Conservation (phyloP, 1,139 yeast species). For the Protomyces macrosporus region DNA sequence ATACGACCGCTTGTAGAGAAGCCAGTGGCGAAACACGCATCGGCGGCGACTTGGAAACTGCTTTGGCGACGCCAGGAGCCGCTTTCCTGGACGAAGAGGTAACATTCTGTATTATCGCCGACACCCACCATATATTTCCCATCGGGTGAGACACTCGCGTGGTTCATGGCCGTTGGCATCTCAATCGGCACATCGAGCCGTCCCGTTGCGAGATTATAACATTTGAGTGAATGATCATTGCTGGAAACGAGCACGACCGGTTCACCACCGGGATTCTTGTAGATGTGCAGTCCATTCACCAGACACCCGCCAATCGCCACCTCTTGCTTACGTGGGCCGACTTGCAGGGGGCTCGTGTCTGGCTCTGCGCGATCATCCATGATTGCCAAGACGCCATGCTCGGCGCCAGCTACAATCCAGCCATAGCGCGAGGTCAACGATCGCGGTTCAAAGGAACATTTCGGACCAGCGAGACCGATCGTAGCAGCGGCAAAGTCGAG, state of each 20-base stretch:
- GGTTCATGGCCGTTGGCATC: conserved; percentile 25
- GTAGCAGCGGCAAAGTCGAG: neutral
- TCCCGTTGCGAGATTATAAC: neutral
- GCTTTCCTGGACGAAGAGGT: conserved; percentile 9
- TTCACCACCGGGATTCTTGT: neutral
- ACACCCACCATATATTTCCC: conserved; percentile 27
- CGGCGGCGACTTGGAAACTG: conserved; percentile 10
- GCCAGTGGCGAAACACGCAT: conserved; percentile 17
- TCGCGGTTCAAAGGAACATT: conserved; percentile 21
- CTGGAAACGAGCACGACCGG: conserved; percentile 10
- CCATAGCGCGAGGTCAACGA: conserved; percentile 7
- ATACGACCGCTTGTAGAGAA: conserved; percentile 10
- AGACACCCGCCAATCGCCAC: conserved; percentile 11
- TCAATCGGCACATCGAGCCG: conserved; percentile 1
- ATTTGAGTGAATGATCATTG: conserved; percentile 15
- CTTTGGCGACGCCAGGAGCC: conserved; percentile 11
- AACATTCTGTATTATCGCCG: conserved; percentile 26
- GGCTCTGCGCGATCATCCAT: neutral
- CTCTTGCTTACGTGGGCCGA: conserved; percentile 3
- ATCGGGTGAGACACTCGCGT: conserved; percentile 24
- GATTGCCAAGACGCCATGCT: conserved; percentile 14
- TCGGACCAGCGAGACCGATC: neutral
- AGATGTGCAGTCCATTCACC: conserved; percentile 16
- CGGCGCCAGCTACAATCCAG: conserved; percentile 20
- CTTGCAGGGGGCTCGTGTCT: neutral